phyloP scores from a whole-genome alignment of 139 green algal genomes.

The Chlamydomonas sp. region DNA sequence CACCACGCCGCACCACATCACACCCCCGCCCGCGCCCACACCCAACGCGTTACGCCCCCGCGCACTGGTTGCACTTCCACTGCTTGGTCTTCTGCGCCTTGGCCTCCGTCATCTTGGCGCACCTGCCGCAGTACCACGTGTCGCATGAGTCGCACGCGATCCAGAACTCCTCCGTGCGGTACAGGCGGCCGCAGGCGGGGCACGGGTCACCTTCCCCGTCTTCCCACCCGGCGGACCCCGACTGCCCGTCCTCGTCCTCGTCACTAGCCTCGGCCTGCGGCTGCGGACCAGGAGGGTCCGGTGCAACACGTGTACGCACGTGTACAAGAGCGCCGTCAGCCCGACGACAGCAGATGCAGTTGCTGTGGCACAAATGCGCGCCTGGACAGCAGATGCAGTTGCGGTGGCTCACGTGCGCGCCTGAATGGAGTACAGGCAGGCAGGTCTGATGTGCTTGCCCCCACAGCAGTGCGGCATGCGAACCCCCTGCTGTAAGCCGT shows the following conservation, averaged over 20 bases:
- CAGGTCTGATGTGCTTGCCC: too few species aligned
- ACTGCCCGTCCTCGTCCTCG: constrained; percentile 33
- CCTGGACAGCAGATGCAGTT: too few species aligned
- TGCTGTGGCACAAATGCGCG: too few species aligned
- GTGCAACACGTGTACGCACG: too few species aligned
- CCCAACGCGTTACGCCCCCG: not conserved
- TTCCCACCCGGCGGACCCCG: constrained; percentile 46
- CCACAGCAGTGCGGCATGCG: too few species aligned
- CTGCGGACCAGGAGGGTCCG: too few species aligned
- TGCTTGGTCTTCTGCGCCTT: constrained; percentile 69
- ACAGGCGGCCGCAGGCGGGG: constrained; percentile 70
- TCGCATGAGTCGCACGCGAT: constrained; percentile 83
- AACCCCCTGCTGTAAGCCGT: too few species aligned
- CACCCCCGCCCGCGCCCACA: not conserved
- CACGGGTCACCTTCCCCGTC: constrained; percentile 85
- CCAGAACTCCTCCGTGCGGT: constrained; percentile 84
- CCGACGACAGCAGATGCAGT: too few species aligned
- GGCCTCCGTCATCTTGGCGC: constrained; percentile 76
- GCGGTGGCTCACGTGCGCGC: too few species aligned
- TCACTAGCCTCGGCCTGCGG: not conserved
- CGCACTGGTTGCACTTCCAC: constrained; percentile 63
- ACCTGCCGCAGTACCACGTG: constrained; percentile 79
- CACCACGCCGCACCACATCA: too few species aligned
- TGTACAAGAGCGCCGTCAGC: not conserved
- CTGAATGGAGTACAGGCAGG: too few species aligned